These are phyloP conservation scores for Bifiguratus adelaidae DNA, from an alignment of 192 early-diverging fungal species.

Conservation along the genomic window DNA sequence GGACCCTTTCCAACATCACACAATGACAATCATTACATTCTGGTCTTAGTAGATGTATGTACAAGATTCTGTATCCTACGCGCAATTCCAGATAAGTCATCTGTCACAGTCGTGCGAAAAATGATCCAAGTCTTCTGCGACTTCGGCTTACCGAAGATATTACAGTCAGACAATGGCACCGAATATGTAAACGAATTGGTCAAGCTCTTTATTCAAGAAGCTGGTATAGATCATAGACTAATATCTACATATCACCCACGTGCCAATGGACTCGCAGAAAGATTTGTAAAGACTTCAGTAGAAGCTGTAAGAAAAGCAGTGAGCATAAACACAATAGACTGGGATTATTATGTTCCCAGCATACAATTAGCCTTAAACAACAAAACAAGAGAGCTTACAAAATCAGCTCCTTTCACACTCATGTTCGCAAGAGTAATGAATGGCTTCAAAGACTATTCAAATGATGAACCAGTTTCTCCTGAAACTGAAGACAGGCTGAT, in stretches of 20 bases:
- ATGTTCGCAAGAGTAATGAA: constrained; percentile 28
- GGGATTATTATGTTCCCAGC: constrained; percentile 22
- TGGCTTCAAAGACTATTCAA: constrained; percentile 16
- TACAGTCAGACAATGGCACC: constrained; percentile 26
- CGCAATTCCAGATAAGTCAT: constrained; percentile 2
- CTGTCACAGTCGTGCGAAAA: background rate
- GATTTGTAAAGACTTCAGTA: constrained; percentile 10
- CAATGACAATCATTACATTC: background rate
- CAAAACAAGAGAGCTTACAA: constrained; percentile 9
- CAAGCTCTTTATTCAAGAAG: background rate
- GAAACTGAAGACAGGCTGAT: too few species aligned
- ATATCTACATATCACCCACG: constrained; percentile 26
- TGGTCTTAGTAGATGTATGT: constrained; percentile 21
- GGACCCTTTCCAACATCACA: constrained; percentile 3
- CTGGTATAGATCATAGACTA: constrained; percentile 19
- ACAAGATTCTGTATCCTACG: constrained; percentile 13
- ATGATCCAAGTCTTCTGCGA: constrained; percentile 11
- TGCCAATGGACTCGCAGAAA: constrained; percentile 31
- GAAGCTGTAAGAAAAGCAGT: constrained; percentile 19
- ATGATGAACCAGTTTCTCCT: too few species aligned
- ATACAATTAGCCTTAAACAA: constrained; percentile 24
- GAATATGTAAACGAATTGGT: constrained; percentile 31
- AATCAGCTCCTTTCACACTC: constrained; percentile 24
- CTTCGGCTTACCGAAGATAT: constrained; percentile 13
- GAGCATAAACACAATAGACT: constrained; percentile 4